phyloP scores from a whole-genome alignment of 176 grass and related monocot species.

The Cenchrus fungigraminus region DNA sequence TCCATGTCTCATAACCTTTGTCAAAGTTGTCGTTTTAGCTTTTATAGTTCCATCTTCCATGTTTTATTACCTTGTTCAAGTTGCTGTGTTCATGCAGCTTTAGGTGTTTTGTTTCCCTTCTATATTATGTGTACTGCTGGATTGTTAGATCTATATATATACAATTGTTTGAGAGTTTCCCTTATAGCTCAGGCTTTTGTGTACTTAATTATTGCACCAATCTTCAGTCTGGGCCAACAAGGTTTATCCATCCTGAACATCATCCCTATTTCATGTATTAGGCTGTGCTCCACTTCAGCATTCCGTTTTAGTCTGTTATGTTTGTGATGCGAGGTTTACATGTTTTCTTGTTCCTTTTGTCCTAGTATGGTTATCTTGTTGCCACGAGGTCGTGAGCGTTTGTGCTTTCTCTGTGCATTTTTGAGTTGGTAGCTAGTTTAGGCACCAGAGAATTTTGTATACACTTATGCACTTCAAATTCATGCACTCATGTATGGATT shows the following conservation, averaged over 20 bases:
- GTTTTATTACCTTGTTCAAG: background rate
- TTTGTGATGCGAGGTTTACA: background rate
- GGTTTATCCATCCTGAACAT: background rate
- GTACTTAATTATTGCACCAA: background rate
- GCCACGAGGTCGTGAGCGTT: conserved; percentile 6
- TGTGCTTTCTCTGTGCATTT: background rate
- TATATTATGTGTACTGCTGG: background rate
- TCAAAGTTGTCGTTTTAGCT: background rate
- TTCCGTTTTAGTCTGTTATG: background rate
- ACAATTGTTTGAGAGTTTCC: conserved; percentile 8
- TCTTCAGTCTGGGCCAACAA: background rate
- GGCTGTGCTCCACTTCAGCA: background rate
- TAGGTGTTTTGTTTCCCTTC: background rate
- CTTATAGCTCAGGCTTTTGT: conserved; percentile 16
- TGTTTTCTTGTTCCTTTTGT: background rate
- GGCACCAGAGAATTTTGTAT: conserved; percentile 5
- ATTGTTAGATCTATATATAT: background rate
- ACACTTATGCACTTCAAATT: background rate
- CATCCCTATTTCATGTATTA: background rate
- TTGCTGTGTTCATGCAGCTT: background rate
- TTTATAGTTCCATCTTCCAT: background rate
- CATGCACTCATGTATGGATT: background rate
- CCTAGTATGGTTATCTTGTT: background rate
- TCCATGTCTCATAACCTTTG: background rate
- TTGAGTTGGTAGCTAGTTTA: background rate